phyloP scores from a whole-genome alignment of 805 yeast genomes.

The Dipodascopsis tothii region DNA sequence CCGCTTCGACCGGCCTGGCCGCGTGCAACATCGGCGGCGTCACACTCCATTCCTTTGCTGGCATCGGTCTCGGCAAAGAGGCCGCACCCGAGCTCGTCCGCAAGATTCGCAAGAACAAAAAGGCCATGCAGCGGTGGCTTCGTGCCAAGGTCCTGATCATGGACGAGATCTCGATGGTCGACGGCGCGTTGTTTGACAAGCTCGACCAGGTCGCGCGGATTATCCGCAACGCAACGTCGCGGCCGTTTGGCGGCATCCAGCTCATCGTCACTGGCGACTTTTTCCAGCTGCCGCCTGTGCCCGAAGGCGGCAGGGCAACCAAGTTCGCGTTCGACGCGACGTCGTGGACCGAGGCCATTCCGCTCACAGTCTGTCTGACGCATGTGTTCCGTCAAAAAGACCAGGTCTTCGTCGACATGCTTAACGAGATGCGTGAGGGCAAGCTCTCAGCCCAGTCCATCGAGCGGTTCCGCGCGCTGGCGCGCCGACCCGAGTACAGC shows the following conservation, averaged over 20 bases:
- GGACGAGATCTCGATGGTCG: conserved; percentile 94
- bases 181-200: conserved; percentile 67
- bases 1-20: conserved; percentile 95
- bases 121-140: conserved; percentile 52
- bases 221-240: conserved; percentile 40
- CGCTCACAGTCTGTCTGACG: conserved; percentile 60
- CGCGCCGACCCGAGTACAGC: conserved; percentile 45
- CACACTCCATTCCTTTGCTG: conserved; percentile 78
- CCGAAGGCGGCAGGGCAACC: conserved; percentile 34
- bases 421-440: conserved; percentile 76
- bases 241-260: conserved; percentile 93
- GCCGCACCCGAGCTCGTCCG: conserved; percentile 40
- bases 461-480: conserved; percentile 43
- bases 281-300: conserved; percentile 90
- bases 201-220: conserved; percentile 60
- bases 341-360: conserved; percentile 59
- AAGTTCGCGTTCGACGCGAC: conserved; percentile 68
- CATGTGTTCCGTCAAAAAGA: conserved; percentile 86
- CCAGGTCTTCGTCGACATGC: conserved; percentile 60
- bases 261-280: conserved; percentile 89
- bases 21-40: conserved; percentile 90
- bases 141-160: conserved; percentile 63
- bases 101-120: conserved; percentile 42
- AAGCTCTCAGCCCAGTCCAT: conserved; percentile 45
- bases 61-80: conserved; percentile 71